Conservation (phyloP, 2,329 filamentous ascomycete species). For the Aspergillus viridinutans region DNA sequence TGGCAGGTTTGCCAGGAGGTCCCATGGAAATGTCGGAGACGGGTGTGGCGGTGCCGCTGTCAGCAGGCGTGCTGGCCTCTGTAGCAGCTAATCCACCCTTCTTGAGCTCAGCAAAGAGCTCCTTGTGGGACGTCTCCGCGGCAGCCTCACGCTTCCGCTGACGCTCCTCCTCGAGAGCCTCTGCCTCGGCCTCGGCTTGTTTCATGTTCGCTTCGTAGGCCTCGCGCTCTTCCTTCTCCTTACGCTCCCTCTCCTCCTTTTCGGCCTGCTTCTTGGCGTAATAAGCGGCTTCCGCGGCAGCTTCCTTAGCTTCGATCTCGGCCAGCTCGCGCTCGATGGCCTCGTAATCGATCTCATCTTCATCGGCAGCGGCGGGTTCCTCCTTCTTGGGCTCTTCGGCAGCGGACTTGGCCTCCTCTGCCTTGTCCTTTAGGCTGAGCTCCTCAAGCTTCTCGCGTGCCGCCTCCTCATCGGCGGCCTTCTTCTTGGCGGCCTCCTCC, state of each 20-base stretch:
- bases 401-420: slow-evolving; percentile 44
- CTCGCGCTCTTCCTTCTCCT: slow-evolving; percentile 44
- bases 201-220: slow-evolving; percentile 47
- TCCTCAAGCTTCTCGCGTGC: slow-evolving; percentile 22
- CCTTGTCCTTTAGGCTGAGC: slow-evolving; percentile 28
- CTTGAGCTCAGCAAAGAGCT: slow-evolving; percentile 43
- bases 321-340: slow-evolving; percentile 46
- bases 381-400: slow-evolving; percentile 28
- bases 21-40: slow-evolving; percentile 44
- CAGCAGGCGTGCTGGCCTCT: slow-evolving; percentile 38
- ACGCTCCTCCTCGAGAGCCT: slow-evolving; percentile 43
- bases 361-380: slow-evolving; percentile 29
- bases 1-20: slow-evolving; percentile 51
- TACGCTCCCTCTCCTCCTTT: slow-evolving; percentile 51
- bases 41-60: slow-evolving; percentile 45
- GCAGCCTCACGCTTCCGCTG: slow-evolving; percentile 38
- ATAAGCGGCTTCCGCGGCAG: slow-evolving; percentile 43
- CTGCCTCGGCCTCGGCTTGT: slow-evolving; percentile 45
- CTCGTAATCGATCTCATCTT: slow-evolving; percentile 44
- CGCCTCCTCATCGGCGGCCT: slow-evolving; percentile 21
- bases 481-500: slow-evolving; percentile 25
- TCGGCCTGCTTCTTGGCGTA: slow-evolving; percentile 76
- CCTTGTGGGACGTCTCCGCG: slow-evolving; percentile 33
- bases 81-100: slow-evolving; percentile 36
- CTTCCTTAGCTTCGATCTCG: slow-evolving; percentile 45